These are phyloP conservation scores for Starmerella bombicola DNA, from an alignment of 805 yeast species.

Conservation along the genomic window DNA sequence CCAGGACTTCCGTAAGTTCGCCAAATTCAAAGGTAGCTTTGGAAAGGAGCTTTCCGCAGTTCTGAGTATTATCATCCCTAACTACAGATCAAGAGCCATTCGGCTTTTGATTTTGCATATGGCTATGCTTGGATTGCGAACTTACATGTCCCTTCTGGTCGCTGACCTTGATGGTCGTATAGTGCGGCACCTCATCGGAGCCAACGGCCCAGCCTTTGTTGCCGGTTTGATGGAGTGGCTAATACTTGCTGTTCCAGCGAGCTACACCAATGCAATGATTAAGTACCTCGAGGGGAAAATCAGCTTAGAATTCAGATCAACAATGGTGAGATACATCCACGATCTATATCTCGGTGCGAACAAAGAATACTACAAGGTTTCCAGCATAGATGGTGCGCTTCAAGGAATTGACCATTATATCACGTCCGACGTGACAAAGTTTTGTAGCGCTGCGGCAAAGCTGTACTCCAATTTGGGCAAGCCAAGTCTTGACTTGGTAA, in stretches of 20 bases:
- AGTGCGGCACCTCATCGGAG: conserved; percentile 75
- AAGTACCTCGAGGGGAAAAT: conserved; percentile 64
- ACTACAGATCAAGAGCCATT: conserved; percentile 52
- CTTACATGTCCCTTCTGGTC: conserved; percentile 74
- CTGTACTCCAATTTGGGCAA: conserved; percentile 82
- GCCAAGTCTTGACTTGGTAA: conserved; percentile 74
- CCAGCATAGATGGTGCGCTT: conserved; percentile 40
- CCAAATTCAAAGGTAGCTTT: conserved; percentile 42
- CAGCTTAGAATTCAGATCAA: conserved; percentile 73
- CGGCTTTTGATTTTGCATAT: conserved; percentile 57
- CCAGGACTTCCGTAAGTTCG: conserved; percentile 16
- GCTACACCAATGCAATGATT: conserved; percentile 83
- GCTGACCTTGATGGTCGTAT: conserved; percentile 88
- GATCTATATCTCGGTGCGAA: conserved; percentile 74
- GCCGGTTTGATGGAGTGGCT: conserved; percentile 80
- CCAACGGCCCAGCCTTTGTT: conserved; percentile 59
- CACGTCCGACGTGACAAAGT: conserved; percentile 70
- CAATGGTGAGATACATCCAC: conserved; percentile 72
- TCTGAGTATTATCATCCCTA: conserved; percentile 75
- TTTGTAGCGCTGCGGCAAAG: conserved; percentile 68
- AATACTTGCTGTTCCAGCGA: conserved; percentile 80
- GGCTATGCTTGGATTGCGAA: conserved; percentile 60
- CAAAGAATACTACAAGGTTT: conserved; percentile 71
- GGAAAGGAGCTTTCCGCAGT: conserved; percentile 60
- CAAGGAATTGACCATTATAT: conserved; percentile 77